A percentile compares a stretch with the other conserved stretches of the same genome.
Evolutionary conservation across 192 early-diverging fungal species (phyloP).

Genomic region (Coemansia pectinata): DNA sequence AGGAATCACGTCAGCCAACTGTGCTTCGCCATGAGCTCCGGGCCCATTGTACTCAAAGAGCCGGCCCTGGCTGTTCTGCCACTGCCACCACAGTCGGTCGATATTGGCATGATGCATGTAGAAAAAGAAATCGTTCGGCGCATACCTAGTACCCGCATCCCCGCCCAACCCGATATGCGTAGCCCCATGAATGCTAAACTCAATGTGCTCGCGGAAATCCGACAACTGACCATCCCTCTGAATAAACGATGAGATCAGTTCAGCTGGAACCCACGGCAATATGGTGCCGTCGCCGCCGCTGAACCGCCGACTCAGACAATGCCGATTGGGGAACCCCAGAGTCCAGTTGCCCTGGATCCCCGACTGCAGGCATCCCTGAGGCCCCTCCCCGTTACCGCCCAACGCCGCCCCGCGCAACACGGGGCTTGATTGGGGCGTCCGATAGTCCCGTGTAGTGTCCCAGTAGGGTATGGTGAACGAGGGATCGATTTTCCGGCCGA

Average conservation of each 20-base stretch:
- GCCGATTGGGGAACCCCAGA: constrained; percentile 22
- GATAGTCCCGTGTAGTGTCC: constrained; percentile 42
- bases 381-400: constrained; percentile 44
- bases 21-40: constrained; percentile 29
- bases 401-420: constrained; percentile 20
- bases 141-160: constrained; percentile 50
- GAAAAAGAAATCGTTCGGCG: constrained; percentile 64
- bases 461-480: constrained; percentile 49
- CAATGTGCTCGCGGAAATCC: constrained; percentile 51
- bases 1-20: constrained; percentile 36
- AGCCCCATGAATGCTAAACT: constrained; percentile 52
- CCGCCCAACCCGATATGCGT: constrained; percentile 53
- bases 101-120: constrained; percentile 65
- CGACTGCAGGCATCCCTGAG: constrained; percentile 16
- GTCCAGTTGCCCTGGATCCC: constrained; percentile 41
- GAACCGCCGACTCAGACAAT: constrained; percentile 39
- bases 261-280: constrained; percentile 40
- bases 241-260: constrained; percentile 45
- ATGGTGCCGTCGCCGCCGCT: constrained; percentile 23
- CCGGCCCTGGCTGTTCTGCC: constrained; percentile 47
- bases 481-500: constrained; percentile 35
- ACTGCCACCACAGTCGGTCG: constrained; percentile 60
- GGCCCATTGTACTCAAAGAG: constrained; percentile 38
- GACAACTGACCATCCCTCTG: constrained; percentile 24
- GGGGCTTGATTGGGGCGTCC: constrained; percentile 33